Base-by-base conservation (phyloP, 2,329 filamentous ascomycete species). In the Sarocladium oryzae region DNA sequence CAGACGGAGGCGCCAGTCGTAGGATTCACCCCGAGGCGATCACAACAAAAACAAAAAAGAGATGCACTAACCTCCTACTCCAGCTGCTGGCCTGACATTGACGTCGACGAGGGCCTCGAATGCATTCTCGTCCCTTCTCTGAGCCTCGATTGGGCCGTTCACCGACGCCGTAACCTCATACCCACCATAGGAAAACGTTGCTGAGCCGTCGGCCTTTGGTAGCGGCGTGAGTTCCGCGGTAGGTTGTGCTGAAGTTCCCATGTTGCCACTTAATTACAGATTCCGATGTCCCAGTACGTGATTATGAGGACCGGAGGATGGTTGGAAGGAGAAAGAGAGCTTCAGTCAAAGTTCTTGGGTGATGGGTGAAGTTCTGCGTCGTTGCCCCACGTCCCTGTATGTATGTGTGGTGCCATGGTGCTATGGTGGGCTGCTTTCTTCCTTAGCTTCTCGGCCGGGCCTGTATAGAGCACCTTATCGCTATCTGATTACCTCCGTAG, bases 61-160 rank as follows among this genome's bases (percentile, higher is more conserved):
- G 21, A n/a, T 15, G 37, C 20, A 54, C 77, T 64, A 67, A 84
- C 90, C 86, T 73, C 88, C 89, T 41, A 93, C 84, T 15, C 91
- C 91, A 56, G 86, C 84, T 32, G 87, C 85, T 46, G 92, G 92
- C 66, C 93, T 83, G 57, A 99, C 81, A 64, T 92, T 84, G 53
- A 99, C 88, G 69, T 97, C 93, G 57, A 99, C 76, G 48, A 86
- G 82, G 24, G 92, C 89, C 72, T 96, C 90, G 68, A 95, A 91
- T 7, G 93, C 87, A 58, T 93, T 82, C 67, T 97, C 89, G 64
- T 99, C 92, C 61, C 89, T 83, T 61, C 91, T 82, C 59, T 84
- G 83, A 15, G 92, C 89, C 72, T 99, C 93, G 58, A 97, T 82
- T 15, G 93, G 93, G 0, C 92, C 93, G 69, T 96, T 97, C 58